Base-by-base conservation (phyloP, 108 stramenopile species). In the Nannochloropsis gaditana region DNA sequence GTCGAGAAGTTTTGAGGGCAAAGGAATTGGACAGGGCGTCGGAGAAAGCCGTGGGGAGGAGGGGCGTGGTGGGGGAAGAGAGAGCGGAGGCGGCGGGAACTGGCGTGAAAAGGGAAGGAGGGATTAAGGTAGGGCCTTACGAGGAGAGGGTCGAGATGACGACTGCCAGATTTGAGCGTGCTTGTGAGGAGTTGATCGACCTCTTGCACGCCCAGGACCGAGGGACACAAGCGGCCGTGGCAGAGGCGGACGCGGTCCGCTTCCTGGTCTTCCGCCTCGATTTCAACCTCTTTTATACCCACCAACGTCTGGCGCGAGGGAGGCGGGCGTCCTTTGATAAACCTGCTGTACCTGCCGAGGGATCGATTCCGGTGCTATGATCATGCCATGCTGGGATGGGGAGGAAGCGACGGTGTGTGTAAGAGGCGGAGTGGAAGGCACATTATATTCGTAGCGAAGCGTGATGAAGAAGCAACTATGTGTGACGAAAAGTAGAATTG, bases 231-330 rank as follows among this genome's bases (percentile, higher is more conserved):
- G 81, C 84, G 42, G 87, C 81, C 43, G 86, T 83, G 44, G 84
- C 47, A 11, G 80, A 21, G 41, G 50, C 83, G 73, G 92, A 92
- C 85, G 85, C 88, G 9, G 85, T 92, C 17, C 79, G 91, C 10
- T 92, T 85, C 89, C 83, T 92, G 41, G 83, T 45, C 15, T 91
- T 92, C 88, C 89, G 91, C 6, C 44, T 92, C 47, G 92, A 92
- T 84, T 92, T 92, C 89, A 92, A 92, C 80, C 45, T 42, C 41
- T 90, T 89, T 42, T 89, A 87, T 73, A 73, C 59, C 19, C 59
- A n/a, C 4, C 59, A 8, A 8, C 59, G 59, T 3, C 8, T 73
- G 59, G n/a, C 59, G 19, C 59, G 59, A n/a, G n/a, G 6, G 59
- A 73, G 8, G n/a, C 5, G 59, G 59, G 15, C 19, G n/a, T 15